Evolutionary conservation across 163 green algal genomes (phyloP).

Genomic region (Trebouxia gelatinosa): DNA sequence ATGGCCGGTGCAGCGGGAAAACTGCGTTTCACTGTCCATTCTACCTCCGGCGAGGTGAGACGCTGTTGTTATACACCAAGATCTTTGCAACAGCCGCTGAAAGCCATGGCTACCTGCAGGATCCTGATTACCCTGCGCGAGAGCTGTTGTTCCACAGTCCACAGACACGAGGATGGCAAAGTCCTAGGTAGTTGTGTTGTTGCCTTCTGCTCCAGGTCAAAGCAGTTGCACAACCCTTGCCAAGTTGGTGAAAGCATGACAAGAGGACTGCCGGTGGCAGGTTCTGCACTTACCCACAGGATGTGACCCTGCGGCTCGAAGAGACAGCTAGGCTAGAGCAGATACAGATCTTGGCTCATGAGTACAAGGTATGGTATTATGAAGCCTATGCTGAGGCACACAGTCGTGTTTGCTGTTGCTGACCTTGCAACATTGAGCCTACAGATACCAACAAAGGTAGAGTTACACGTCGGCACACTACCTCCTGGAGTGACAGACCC

Average conservation of each 20-base stretch:
- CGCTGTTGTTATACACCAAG: neutral
- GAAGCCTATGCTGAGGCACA: neutral
- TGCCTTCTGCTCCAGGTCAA: too few relatives aligned
- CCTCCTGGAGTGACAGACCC: constrained; percentile 23
- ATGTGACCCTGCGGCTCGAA: constrained; percentile 79
- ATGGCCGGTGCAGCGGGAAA: constrained; percentile 6
- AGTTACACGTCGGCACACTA: constrained; percentile 71
- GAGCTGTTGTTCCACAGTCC: constrained; percentile 81
- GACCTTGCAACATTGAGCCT: too few relatives aligned
- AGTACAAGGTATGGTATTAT: constrained; percentile 79
- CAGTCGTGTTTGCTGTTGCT: neutral
- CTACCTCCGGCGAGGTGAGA: constrained; percentile 15
- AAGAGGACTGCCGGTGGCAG: too few relatives aligned
- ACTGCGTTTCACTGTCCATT: constrained; percentile 28
- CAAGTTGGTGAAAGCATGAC: too few relatives aligned
- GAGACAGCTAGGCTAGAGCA: constrained; percentile 69
- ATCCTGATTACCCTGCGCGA: constrained; percentile 75
- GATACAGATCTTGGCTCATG: constrained; percentile 92
- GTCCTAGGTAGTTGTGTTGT: constrained; percentile 70
- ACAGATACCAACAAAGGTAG: constrained; percentile 81
- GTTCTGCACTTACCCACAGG: constrained; percentile 83
- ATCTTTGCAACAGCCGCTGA: neutral
- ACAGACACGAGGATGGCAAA: constrained; percentile 83
- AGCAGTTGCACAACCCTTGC: too few relatives aligned
- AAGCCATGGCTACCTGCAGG: constrained; percentile 46